These are phyloP conservation scores for Leccinellum rugosiceps DNA, from an alignment of 768 basidiomycete species.

Conservation along the genomic window DNA sequence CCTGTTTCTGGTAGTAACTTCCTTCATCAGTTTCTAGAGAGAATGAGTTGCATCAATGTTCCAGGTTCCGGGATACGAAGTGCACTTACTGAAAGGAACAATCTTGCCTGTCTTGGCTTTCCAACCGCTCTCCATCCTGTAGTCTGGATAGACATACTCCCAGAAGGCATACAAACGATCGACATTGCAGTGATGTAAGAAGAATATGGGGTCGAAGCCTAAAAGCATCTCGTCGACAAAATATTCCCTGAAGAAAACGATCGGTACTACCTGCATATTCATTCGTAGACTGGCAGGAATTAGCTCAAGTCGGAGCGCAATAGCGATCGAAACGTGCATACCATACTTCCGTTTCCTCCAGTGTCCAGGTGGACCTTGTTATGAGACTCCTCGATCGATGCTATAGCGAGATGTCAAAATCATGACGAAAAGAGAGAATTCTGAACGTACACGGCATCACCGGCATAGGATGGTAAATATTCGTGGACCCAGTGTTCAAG, in stretches of 20 bases:
- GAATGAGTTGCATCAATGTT: neutral
- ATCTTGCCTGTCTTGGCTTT: neutral
- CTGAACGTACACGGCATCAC: slow-evolving; percentile 1
- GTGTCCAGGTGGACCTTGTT: slow-evolving; percentile 17
- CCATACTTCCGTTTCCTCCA: slow-evolving; percentile 18
- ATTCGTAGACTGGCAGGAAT: slow-evolving; percentile 4
- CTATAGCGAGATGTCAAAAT: slow-evolving; percentile 4
- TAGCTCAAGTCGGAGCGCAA: neutral
- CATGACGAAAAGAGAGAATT: neutral
- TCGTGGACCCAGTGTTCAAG: neutral
- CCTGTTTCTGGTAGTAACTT: neutral
- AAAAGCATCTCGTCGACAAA: neutral
- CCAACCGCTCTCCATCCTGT: slow-evolving; percentile 17
- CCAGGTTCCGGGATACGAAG: neutral
- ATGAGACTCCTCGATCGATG: slow-evolving; percentile 19
- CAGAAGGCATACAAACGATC: slow-evolving; percentile 20
- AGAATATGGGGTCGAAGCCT: slow-evolving; percentile 21
- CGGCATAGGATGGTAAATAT: slow-evolving; percentile 1
- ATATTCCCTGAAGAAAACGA: neutral
- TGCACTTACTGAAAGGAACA: slow-evolving; percentile 9
- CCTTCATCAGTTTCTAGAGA: slow-evolving; percentile 2
- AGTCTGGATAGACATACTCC: slow-evolving; percentile 19
- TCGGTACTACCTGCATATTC: slow-evolving; percentile 18
- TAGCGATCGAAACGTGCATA: neutral
- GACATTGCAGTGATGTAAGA: slow-evolving; percentile 16